phyloP scores from a whole-genome alignment of 2,329 filamentous ascomycete genomes.

The Talaromyces sp. region DNA sequence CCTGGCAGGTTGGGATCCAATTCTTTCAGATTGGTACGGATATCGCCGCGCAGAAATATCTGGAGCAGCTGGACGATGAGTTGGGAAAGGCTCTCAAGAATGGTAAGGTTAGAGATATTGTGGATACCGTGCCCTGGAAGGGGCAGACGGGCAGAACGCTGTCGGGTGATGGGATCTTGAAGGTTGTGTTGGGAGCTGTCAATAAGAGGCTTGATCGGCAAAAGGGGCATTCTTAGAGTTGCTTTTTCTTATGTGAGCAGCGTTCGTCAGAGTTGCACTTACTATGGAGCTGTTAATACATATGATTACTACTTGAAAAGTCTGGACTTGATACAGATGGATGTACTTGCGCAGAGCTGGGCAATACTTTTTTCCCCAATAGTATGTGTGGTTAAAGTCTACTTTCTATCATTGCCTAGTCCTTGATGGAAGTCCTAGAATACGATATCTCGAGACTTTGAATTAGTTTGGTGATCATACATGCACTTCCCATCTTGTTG shows the following conservation, averaged over 20 bases:
- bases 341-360: too few relatives aligned
- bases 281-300: neutral
- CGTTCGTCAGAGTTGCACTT: neutral
- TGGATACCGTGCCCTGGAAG: slow-evolving; percentile 79
- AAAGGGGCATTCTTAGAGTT: slow-evolving; percentile 20
- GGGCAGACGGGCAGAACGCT: slow-evolving; percentile 50
- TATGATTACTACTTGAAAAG: neutral
- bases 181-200: slow-evolving; percentile 75
- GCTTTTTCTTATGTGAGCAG: neutral
- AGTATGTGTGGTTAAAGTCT: too few relatives aligned
- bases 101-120: slow-evolving; percentile 68
- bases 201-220: slow-evolving; percentile 60
- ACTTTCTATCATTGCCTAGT: too few relatives aligned
- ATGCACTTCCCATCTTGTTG: too few relatives aligned
- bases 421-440: too few relatives aligned
- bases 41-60: slow-evolving; percentile 57
- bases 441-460: too few relatives aligned
- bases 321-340: too few relatives aligned
- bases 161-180: slow-evolving; percentile 69
- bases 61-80: slow-evolving; percentile 72
- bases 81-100: slow-evolving; percentile 52
- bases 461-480: too few relatives aligned
- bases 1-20: slow-evolving; percentile 84
- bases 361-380: too few relatives aligned
- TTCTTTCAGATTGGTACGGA: slow-evolving; percentile 93